Evolutionary conservation across 2,329 filamentous ascomycete species (phyloP).

Genomic region (Cadophora luteo-olivacea): DNA sequence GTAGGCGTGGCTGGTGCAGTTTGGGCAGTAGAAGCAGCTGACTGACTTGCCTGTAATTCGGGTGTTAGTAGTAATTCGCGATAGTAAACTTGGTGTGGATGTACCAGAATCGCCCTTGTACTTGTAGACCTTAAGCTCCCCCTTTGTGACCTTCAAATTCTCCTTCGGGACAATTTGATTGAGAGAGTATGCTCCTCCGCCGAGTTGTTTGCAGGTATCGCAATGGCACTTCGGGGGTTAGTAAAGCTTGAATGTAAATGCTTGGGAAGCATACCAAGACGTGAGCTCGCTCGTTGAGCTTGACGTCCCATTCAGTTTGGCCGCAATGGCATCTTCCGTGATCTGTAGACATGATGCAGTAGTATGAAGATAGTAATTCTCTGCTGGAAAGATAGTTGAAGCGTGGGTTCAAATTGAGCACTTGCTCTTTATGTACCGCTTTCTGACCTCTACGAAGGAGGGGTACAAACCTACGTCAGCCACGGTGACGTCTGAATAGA

Average conservation of each 20-base stretch:
- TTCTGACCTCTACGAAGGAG: neutral
- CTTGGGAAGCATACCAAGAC: slow-evolving; percentile 43
- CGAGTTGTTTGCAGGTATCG: slow-evolving; percentile 68
- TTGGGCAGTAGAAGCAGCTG: no score
- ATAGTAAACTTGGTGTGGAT: no score
- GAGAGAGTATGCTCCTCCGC: slow-evolving; percentile 66
- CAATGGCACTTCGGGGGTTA: slow-evolving; percentile 53
- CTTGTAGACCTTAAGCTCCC: no score
- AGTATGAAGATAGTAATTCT: neutral
- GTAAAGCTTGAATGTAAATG: neutral
- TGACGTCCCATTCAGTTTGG: slow-evolving; percentile 57
- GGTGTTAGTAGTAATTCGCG: no score
- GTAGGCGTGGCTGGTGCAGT: no score
- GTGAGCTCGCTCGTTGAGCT: slow-evolving; percentile 53
- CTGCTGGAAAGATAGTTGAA: no score
- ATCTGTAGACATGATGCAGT: slow-evolving; percentile 26
- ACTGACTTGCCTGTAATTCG: no score
- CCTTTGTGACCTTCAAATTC: no score
- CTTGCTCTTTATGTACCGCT: slow-evolving; percentile 3
- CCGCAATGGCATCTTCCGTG: slow-evolving; percentile 61
- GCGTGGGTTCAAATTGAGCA: neutral
- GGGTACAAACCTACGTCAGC: slow-evolving; percentile 1
- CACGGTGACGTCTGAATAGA: neutral
- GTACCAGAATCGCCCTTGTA: no score
- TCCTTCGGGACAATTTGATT: no score